Evolutionary conservation across 306 rosid genomes (phyloP), one percentile per base, ranked within the genome.

Genomic region (Dalbergia cochinchinensis): DNA sequence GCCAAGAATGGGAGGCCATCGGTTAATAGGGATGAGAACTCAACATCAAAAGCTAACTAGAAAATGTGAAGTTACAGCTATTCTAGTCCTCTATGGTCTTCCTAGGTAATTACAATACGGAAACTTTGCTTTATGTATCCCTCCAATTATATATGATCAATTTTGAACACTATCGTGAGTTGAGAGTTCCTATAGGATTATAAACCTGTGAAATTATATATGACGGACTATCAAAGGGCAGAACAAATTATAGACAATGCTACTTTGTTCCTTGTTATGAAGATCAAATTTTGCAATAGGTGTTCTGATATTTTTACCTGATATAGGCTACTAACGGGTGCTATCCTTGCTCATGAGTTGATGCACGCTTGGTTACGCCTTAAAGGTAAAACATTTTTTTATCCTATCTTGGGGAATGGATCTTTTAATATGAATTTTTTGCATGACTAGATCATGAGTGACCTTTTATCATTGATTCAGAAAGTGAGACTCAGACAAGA

Each of bases 351-450:
- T 54, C 99, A 94, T n/a, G 97, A 94, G 80, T 87, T 94, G 87
- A 94, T 94, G 99, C 97, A 92, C 19, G 99, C 91, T 57, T 94
- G 97, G 97, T 75, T 94, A 84, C 97, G 99, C 78, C 94, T 94
- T n/a, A 92, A 89, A 88, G 99, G 98, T 87, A 84, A 45, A 14
- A 34, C 42, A 80, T 74, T 65, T 26, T 26, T 58, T 31, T 80
- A 60, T 78, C 65, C 65, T 81, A 44, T 61, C 35, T 63, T 65
- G 15, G 65, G 4, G 39, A 37, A 26, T 26, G 31, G 31, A 26
- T 26, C 31, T 26, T 26, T 26, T 26, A 26, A 26, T 26, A 26
- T 26, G 31, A 26, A 37, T 4, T 37, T 37, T 37, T 37, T 37
- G 41, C 41, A 37, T 37, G 31, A 37, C 41, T 37, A 37, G 7